phyloP scores from a whole-genome alignment of 352 stramenopile species.

The Aphanomyces astaci region DNA sequence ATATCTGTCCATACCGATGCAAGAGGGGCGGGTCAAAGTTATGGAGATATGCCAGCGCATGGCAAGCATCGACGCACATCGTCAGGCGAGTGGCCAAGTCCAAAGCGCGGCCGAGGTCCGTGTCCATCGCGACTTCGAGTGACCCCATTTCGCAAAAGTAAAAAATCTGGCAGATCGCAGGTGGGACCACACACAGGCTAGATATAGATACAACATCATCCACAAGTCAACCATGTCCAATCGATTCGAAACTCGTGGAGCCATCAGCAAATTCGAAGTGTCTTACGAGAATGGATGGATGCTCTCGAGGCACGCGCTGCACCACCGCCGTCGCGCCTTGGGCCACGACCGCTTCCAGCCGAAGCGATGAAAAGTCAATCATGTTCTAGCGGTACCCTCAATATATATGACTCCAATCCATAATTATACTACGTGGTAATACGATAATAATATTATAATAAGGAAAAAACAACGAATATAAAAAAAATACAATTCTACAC shows the following conservation, averaged over 20 bases:
- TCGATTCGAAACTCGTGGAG: too few species aligned
- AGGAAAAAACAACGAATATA: too few species aligned
- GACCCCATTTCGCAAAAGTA: constrained; percentile 80
- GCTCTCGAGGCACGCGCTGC: constrained; percentile 81
- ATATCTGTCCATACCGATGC: constrained; percentile 44
- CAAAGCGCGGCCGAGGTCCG: constrained; percentile 32
- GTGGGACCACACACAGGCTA: constrained; percentile 63
- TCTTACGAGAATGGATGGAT: constrained; percentile 72
- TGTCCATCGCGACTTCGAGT: constrained; percentile 47
- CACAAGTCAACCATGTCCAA: too few species aligned
- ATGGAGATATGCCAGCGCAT: constrained; percentile 73
- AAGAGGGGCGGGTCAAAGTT: constrained; percentile 72
- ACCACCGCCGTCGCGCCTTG: constrained; percentile 78
- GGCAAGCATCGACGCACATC: constrained; percentile 72
- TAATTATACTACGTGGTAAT: too few species aligned
- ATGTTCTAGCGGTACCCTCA: too few species aligned
- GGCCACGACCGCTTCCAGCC: constrained; percentile 66
- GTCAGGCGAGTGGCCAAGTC: constrained; percentile 66
- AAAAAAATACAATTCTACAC: too few species aligned
- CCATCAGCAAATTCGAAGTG: constrained; percentile 32
- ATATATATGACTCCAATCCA: too few species aligned
- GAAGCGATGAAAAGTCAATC: constrained; percentile 66
- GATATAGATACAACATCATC: too few species aligned
- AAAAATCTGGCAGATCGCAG: constrained; percentile 81
- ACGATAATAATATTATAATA: too few species aligned